These are phyloP conservation scores for Cephaloascus fragrans DNA, from an alignment of 805 yeast species.

Conservation along the genomic window DNA sequence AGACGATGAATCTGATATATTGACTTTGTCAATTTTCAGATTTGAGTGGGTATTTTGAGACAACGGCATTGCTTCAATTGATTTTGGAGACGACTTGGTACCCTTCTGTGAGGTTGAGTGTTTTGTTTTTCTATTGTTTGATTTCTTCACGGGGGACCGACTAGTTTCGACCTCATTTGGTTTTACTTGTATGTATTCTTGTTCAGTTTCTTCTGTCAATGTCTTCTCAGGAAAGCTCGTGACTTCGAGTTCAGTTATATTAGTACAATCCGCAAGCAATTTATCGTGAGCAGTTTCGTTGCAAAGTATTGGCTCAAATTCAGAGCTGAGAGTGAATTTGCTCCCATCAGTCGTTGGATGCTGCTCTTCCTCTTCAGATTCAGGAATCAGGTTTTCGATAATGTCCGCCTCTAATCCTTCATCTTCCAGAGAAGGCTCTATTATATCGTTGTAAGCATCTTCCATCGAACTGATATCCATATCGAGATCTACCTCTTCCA, in stretches of 20 bases:
- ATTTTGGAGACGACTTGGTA: not conserved
- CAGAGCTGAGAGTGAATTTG: too few relatives aligned
- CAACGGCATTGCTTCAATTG: not conserved
- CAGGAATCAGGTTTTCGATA: not conserved
- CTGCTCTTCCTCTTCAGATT: not conserved
- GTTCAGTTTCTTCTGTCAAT: not conserved
- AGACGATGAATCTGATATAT: slow-evolving; percentile 2
- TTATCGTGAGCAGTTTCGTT: too few relatives aligned
- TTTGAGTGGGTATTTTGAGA: too few relatives aligned
- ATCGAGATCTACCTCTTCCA: not conserved
- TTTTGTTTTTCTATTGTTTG: not conserved
- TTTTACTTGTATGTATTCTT: not conserved
- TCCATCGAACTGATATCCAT: not conserved
- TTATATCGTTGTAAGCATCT: not conserved
- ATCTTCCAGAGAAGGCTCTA: not conserved
- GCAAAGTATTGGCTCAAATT: too few relatives aligned
- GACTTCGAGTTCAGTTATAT: too few relatives aligned
- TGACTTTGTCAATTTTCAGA: too few relatives aligned
- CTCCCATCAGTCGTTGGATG: not conserved
- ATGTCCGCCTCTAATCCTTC: not conserved
- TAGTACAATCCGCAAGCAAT: too few relatives aligned
- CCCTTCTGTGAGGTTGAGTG: not conserved
- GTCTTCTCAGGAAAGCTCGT: not conserved
- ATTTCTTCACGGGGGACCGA: not conserved
- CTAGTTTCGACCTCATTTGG: not conserved